phyloP scores from a whole-genome alignment of 495 filamentous ascomycete genomes.

The Amniculicola lignicola region DNA sequence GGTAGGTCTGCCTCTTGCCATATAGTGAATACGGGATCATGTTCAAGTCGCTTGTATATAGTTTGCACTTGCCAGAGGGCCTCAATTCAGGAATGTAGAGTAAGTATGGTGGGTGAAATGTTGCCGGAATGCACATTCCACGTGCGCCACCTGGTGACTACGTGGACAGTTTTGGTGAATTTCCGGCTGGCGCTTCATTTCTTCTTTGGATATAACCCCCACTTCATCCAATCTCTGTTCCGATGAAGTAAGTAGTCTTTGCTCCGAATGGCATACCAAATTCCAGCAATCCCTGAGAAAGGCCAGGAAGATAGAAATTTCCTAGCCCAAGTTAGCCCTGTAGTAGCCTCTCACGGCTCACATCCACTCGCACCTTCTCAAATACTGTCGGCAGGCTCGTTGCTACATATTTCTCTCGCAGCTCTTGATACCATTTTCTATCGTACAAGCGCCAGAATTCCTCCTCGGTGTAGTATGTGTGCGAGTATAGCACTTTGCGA shows the following conservation, averaged over 20 bases:
- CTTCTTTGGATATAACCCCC: background rate
- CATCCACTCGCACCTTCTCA: conserved; percentile 55
- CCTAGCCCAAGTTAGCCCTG: background rate
- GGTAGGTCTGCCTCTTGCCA: too few relatives aligned
- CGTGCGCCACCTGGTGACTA: too few relatives aligned
- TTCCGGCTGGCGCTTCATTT: too few relatives aligned
- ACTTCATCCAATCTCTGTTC: background rate
- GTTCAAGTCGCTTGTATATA: too few relatives aligned
- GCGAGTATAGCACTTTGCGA: conserved; percentile 58
- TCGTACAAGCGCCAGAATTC: conserved; percentile 57
- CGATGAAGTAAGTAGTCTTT: background rate
- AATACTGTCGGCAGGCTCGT: conserved; percentile 52
- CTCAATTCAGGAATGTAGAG: too few relatives aligned
- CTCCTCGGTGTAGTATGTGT: conserved; percentile 52
- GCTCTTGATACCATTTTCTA: conserved; percentile 47
- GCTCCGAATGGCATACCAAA: conserved; percentile 1
- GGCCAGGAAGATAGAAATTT: conserved; percentile 1
- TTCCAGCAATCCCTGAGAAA: background rate
- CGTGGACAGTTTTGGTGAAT: too few relatives aligned
- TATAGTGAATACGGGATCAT: too few relatives aligned
- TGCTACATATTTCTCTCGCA: conserved; percentile 51
- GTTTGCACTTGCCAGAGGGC: too few relatives aligned
- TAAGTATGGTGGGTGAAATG: too few relatives aligned
- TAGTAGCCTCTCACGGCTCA: background rate
- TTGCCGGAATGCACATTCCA: too few relatives aligned